phyloP scores from a whole-genome alignment of 345 rosid genomes.

The Sonneratia caseolaris region DNA sequence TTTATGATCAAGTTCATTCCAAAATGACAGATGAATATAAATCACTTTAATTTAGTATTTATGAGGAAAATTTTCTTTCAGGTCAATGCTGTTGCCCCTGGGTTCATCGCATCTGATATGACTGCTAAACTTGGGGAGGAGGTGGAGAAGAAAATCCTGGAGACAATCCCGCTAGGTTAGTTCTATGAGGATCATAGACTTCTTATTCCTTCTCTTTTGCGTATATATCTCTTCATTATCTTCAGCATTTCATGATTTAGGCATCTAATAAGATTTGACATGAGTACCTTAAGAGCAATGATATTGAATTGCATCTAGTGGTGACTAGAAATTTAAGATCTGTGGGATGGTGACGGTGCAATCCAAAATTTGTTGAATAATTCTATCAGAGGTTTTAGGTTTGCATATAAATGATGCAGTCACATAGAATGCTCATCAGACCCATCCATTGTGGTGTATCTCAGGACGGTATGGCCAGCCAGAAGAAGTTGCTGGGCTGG shows the following conservation, averaged over 20 bases:
- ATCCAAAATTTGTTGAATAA: not conserved
- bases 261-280: not conserved
- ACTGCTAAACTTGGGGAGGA: conserved; percentile 92
- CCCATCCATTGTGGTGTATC: conserved; percentile 4
- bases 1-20: not conserved
- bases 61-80: conserved; percentile 12
- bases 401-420: not conserved
- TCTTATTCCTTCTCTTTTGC: not conserved
- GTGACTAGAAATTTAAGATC: not conserved
- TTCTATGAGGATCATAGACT: not conserved
- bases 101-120: conserved; percentile 93
- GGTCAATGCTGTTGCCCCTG: conserved; percentile 95
- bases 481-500: conserved; percentile 97
- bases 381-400: not conserved
- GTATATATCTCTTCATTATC: not conserved
- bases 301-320: not conserved
- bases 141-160: conserved; percentile 83
- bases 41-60: not conserved
- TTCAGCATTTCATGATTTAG: not conserved
- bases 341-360: not conserved
- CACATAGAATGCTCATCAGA: not conserved
- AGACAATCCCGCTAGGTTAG: conserved; percentile 79
- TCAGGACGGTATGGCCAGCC: conserved; percentile 96
- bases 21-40: not conserved
- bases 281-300: not conserved